A percentile compares a stretch with the other conserved stretches of the same genome.
Evolutionary conservation across 2,329 filamentous ascomycete genomes (phyloP).

Genomic region (Cephalotrichum gorgonifer): DNA sequence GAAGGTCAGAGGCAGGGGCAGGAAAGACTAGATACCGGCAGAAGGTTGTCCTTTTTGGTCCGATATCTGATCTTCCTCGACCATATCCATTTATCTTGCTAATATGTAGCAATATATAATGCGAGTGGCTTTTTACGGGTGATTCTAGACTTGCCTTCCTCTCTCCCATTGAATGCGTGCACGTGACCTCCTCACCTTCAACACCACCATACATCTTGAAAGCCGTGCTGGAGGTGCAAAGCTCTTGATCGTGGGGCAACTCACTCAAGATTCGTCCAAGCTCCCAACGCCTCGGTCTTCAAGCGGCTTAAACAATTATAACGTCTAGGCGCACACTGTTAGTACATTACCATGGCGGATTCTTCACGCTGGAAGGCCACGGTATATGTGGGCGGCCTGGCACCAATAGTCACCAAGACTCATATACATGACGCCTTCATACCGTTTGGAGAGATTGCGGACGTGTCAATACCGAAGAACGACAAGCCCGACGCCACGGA

Average conservation of each 20-base stretch:
- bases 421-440: slow-evolving; percentile 86
- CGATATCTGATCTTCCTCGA: too few relatives aligned
- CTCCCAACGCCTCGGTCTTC: neutral
- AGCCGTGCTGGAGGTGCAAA: neutral
- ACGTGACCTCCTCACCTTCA: neutral
- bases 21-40: too few relatives aligned
- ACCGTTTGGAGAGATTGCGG: slow-evolving; percentile 90
- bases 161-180: too few relatives aligned
- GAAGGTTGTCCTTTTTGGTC: too few relatives aligned
- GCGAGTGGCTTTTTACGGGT: too few relatives aligned
- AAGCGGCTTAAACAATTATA: too few relatives aligned
- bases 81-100: too few relatives aligned
- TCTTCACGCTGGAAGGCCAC: slow-evolving; percentile 75
- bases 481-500: slow-evolving; percentile 71
- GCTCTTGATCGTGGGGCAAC: slow-evolving; percentile 7
- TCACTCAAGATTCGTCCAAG: neutral
- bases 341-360: slow-evolving; percentile 57
- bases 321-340: neutral
- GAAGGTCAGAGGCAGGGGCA: too few relatives aligned
- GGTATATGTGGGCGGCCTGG: slow-evolving; percentile 82
- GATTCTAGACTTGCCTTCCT: too few relatives aligned
- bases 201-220: neutral
- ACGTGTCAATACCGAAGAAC: slow-evolving; percentile 82
- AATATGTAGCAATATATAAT: too few relatives aligned
- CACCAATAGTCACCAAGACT: slow-evolving; percentile 62